A percentile compares a stretch with the other conserved stretches of the same genome.
Conservation (phyloP, 2,329 filamentous ascomycete species). For the Curvularia eragrostidis region DNA sequence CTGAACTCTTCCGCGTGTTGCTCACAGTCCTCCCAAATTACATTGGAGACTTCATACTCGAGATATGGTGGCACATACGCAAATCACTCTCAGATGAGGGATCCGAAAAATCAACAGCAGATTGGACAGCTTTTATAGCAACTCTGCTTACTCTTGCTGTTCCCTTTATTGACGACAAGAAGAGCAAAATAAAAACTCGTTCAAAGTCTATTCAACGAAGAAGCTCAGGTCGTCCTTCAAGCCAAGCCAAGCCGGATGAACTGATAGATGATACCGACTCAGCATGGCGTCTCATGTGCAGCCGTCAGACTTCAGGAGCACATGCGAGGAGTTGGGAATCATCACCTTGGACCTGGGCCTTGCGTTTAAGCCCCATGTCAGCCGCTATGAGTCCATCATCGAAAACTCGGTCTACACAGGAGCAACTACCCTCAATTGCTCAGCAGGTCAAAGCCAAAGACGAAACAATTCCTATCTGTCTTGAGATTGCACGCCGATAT, state of each 20-base stretch:
- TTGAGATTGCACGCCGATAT: slow-evolving; percentile 46
- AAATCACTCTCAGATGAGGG: slow-evolving; percentile 27
- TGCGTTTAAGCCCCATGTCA: slow-evolving; percentile 35
- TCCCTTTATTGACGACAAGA: slow-evolving; percentile 43
- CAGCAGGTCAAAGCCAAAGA: slow-evolving; percentile 41
- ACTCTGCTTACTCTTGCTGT: slow-evolving; percentile 51
- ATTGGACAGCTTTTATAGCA: slow-evolving; percentile 51
- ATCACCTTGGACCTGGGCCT: slow-evolving; percentile 45
- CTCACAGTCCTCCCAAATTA: slow-evolving; percentile 45
- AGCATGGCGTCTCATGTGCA: slow-evolving; percentile 46
- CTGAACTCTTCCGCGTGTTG: slow-evolving; percentile 42
- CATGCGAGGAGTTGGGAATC: slow-evolving; percentile 43
- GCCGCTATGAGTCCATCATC: slow-evolving; percentile 34
- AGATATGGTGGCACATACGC: slow-evolving; percentile 50
- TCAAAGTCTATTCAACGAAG: slow-evolving; percentile 31
- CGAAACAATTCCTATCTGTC: slow-evolving; percentile 34
- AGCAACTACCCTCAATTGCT: slow-evolving; percentile 23
- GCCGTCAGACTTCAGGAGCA: slow-evolving; percentile 32
- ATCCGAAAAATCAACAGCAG: slow-evolving; percentile 24
- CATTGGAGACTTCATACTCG: slow-evolving; percentile 46
- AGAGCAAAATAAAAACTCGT: slow-evolving; percentile 27
- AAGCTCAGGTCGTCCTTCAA: slow-evolving; percentile 32
- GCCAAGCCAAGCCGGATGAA: slow-evolving; percentile 34
- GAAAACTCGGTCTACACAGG: slow-evolving; percentile 25
- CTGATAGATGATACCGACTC: slow-evolving; percentile 34